A percentile compares a stretch with the other conserved stretches of the same genome.
phyloP scores from a whole-genome alignment of 2,329 filamentous ascomycete species.

The Dryadomyces sulphureus region DNA sequence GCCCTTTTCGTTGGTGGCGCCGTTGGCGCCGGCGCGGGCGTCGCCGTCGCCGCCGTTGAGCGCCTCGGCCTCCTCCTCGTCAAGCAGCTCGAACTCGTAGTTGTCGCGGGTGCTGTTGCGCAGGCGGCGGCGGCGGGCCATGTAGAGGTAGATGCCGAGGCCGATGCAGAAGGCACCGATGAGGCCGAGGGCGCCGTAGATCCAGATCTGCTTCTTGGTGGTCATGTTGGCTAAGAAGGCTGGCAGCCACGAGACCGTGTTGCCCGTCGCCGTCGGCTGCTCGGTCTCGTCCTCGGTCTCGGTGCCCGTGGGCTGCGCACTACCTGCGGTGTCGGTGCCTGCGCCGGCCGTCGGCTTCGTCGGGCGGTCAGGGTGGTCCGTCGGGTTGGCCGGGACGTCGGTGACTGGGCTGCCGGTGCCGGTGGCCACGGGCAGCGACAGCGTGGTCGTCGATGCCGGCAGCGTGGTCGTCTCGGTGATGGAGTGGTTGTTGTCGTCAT shows the following conservation, averaged over 20 bases:
- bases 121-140: conserved; percentile 63
- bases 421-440: conserved; percentile 29
- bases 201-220: conserved; percentile 81
- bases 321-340: conserved; percentile 11
- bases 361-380: conserved; percentile 51
- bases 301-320: background rate
- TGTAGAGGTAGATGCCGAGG: conserved; percentile 67
- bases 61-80: conserved; percentile 59
- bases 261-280: conserved; percentile 19
- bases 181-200: conserved; percentile 71
- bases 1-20: conserved; percentile 21
- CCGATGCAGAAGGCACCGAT: conserved; percentile 74
- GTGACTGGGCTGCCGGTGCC: conserved; percentile 14
- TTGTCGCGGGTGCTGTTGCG: conserved; percentile 62
- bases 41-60: conserved; percentile 22
- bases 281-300: conserved; percentile 17
- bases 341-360: conserved; percentile 24
- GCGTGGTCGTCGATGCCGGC: conserved; percentile 47
- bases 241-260: conserved; percentile 55
- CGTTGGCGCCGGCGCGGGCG: conserved; percentile 15
- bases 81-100: conserved; percentile 90
- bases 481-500: conserved; percentile 74
- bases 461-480: conserved; percentile 47
- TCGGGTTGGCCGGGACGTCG: conserved; percentile 23
- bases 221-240: conserved; percentile 80